phyloP scores from a whole-genome alignment of 345 rosid genomes.

The Noccaea caerulescens region DNA sequence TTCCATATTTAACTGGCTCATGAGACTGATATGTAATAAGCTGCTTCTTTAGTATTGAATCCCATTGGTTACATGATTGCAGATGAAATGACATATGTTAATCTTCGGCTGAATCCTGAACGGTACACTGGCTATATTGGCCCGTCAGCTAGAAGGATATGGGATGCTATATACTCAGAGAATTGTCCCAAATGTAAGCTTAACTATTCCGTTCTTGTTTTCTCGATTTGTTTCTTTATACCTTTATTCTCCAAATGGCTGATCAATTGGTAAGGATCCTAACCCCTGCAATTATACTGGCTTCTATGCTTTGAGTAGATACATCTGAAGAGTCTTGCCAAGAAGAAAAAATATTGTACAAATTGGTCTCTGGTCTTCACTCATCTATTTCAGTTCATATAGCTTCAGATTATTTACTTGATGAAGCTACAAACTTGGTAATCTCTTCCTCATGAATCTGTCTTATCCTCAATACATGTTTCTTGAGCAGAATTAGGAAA shows the following conservation, averaged over 20 bases:
- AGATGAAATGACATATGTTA: slow-evolving; percentile 94
- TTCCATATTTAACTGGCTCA: neutral
- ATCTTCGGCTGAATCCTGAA: slow-evolving; percentile 87
- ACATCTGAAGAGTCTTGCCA: slow-evolving; percentile 74
- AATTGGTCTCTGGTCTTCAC: slow-evolving; percentile 95
- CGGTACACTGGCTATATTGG: slow-evolving; percentile 88
- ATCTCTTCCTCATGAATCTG: slow-evolving; percentile 15
- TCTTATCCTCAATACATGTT: slow-evolving; percentile 1
- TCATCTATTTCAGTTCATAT: slow-evolving; percentile 92
- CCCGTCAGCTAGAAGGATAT: slow-evolving; percentile 93
- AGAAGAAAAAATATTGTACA: slow-evolving; percentile 86
- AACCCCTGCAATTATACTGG: slow-evolving; percentile 20
- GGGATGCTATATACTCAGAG: slow-evolving; percentile 93
- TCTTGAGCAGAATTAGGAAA: slow-evolving; percentile 12
- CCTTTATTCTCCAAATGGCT: neutral
- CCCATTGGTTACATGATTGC: slow-evolving; percentile 30
- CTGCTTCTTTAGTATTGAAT: neutral
- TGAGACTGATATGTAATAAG: neutral
- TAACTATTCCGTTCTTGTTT: slow-evolving; percentile 17
- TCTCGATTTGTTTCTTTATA: neutral
- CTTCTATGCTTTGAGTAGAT: slow-evolving; percentile 51
- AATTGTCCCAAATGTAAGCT: slow-evolving; percentile 87
- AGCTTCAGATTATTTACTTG: slow-evolving; percentile 88
- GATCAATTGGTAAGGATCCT: slow-evolving; percentile 18
- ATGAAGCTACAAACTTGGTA: slow-evolving; percentile 72